Evolutionary conservation across 2,329 filamentous ascomycete species (phyloP).

Genomic region (Fusarium longipes): DNA sequence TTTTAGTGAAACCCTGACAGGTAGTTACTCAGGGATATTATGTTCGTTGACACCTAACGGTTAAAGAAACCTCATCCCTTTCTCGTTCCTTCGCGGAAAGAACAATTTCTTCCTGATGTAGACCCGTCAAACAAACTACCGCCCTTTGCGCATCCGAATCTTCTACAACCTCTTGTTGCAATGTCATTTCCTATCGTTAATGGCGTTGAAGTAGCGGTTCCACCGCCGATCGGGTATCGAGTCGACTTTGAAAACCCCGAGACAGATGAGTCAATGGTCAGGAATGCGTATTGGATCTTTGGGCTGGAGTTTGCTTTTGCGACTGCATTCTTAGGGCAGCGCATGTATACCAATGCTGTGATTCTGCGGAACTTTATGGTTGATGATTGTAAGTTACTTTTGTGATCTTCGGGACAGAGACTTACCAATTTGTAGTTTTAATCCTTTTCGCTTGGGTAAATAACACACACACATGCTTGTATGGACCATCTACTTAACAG

Average conservation of each 20-base stretch:
- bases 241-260: constrained; percentile 1
- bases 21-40: neutral
- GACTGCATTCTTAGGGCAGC: constrained; percentile 9
- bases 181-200: constrained; percentile 18
- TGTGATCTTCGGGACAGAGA: accelerated
- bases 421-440: neutral
- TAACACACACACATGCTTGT: accelerated
- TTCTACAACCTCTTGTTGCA: too few species aligned
- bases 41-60: constrained; percentile 6
- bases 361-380: constrained; percentile 7
- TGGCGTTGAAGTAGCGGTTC: constrained; percentile 13
- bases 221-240: neutral
- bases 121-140: too few species aligned
- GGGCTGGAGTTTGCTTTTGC: constrained; percentile 15
- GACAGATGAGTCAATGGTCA: constrained; percentile 11
- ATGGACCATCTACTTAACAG: neutral
- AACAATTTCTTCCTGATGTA: too few species aligned
- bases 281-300: constrained; percentile 19
- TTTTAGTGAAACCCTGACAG: neutral
- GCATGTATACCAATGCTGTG: constrained; percentile 22
- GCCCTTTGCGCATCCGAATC: too few species aligned
- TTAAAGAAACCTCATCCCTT: neutral
- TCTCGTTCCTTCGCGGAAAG: too few species aligned
- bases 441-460: constrained; percentile 16
- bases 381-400: constrained; percentile 9